Evolutionary conservation across 192 early-diverging fungal genomes (phyloP).

Genomic region (Linnemannia exigua): DNA sequence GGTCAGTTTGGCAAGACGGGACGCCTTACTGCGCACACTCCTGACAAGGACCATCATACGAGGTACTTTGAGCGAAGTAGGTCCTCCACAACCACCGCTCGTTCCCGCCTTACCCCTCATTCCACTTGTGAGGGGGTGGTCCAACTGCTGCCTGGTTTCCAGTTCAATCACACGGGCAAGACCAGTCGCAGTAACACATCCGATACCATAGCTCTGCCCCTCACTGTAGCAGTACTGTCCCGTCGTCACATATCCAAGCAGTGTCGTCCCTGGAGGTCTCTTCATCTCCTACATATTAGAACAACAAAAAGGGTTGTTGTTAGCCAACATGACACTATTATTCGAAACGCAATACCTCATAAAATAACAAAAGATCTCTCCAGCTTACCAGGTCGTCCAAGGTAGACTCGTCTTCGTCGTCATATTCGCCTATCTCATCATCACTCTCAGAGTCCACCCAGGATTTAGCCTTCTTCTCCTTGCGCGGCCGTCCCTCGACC

Average conservation of each 20-base stretch:
- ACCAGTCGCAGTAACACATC: slow-evolving; percentile 68
- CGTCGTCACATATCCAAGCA: slow-evolving; percentile 81
- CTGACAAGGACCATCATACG: slow-evolving; percentile 66
- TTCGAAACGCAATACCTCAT: too few species aligned
- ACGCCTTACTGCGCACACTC: slow-evolving; percentile 61
- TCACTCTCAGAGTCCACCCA: slow-evolving; percentile 49
- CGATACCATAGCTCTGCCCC: slow-evolving; percentile 76
- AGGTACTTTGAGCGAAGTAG: slow-evolving; percentile 24
- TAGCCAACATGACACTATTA: too few species aligned
- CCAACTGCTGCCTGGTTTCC: slow-evolving; percentile 46
- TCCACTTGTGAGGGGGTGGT: background rate
- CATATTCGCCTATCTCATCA: slow-evolving; percentile 46
- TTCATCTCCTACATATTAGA: slow-evolving; percentile 52
- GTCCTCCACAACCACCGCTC: too few species aligned
- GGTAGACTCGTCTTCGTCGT: slow-evolving; percentile 26
- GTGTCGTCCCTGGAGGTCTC: slow-evolving; percentile 44
- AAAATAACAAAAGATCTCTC: background rate
- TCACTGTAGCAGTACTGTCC: slow-evolving; percentile 75
- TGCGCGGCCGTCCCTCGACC: slow-evolving; percentile 25
- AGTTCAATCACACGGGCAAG: slow-evolving; percentile 59
- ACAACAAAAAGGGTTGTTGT: background rate
- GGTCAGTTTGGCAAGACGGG: slow-evolving; percentile 62
- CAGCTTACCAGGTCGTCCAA: slow-evolving; percentile 31
- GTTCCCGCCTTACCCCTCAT: background rate
- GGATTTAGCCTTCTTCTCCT: slow-evolving; percentile 42